These are phyloP conservation scores for Xylaria sp. DNA, from an alignment of 2,329 filamentous ascomycete genomes.

Conservation along the genomic window DNA sequence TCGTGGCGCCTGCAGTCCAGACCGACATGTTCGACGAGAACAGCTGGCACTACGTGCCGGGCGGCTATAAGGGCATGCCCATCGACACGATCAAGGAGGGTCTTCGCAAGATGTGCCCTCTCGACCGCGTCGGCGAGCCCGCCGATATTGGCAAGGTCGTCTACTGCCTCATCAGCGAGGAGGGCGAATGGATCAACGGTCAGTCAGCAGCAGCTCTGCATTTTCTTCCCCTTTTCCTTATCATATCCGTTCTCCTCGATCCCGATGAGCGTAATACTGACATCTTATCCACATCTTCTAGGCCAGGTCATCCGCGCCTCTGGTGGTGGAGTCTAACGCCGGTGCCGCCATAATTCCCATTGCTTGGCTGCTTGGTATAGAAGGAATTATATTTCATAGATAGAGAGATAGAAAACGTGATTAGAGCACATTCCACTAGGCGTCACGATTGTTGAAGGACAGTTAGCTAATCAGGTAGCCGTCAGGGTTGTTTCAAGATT, in stretches of 20 bases:
- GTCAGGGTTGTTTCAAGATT: not conserved
- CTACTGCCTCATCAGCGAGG: conserved; percentile 56
- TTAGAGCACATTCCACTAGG: not conserved
- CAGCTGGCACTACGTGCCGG: conserved; percentile 66
- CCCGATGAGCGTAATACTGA: conserved; percentile 5
- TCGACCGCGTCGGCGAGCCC: conserved; percentile 60
- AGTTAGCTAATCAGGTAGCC: not conserved
- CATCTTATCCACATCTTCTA: conserved; percentile 17
- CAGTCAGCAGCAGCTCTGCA: conserved; percentile 30
- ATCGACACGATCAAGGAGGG: conserved; percentile 57
- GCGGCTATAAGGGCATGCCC: conserved; percentile 54
- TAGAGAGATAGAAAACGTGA: not conserved
- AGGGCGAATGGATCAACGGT: conserved; percentile 69
- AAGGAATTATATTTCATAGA: not conserved
- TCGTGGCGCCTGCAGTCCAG: too few relatives aligned
- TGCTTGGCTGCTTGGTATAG: not conserved
- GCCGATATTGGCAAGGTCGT: conserved; percentile 62
- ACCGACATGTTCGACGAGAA: conserved; percentile 77
- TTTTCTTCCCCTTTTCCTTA: not conserved
- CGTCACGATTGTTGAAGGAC: not conserved
- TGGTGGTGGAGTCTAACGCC: conserved; percentile 29
- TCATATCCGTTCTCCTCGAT: not conserved
- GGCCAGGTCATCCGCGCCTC: conserved; percentile 41
- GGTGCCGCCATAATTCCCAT: not conserved
- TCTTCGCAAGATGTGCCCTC: conserved; percentile 60